Evolutionary conservation across 2,329 filamentous ascomycete genomes (phyloP), one percentile per base, ranked within the genome.

Genomic region (Colletotrichum sp.): DNA sequence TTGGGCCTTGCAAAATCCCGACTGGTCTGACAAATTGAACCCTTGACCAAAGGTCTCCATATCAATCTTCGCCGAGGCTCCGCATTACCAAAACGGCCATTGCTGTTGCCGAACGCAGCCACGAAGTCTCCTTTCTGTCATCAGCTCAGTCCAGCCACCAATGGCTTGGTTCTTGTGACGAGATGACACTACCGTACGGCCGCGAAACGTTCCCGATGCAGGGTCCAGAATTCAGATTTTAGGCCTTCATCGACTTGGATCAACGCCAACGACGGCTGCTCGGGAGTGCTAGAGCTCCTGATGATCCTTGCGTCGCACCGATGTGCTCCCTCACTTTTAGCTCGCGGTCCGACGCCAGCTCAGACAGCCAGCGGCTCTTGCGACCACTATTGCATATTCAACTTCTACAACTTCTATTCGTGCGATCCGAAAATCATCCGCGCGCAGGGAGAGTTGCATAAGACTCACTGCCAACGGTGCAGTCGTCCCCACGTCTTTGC

Each of bases 1-100:
- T 28, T 30, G 34, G 57, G 21, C 52, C 34, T 66, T 68, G 64
- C 21, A 68, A 64, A 64, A 63, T 65, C 68, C 70, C 73, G 73
- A 76, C 70, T 68, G 70, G 70, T 24, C 49, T 68, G 32, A 63
- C 65, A 32, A 49, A 52, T 59, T 65, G 64, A 64, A 64, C 64
- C 69, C 64, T 64, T 63, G 62, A 72, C 57, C 34, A 32, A 24
- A 72, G 15, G 64, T 60, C 32, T 73, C 64, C 70, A 65, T 68
- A 59, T 75, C 39, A 34, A 73, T 76, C 59, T 76, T 72, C 63
- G 24, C 32, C 30, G n/a, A 52, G 59, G 44, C 64, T 68, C 64
- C 57, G 64, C 34, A 28, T 52, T 26, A 64, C 59, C 59, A 64
- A 71, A 55, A 55, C 21, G 44, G 39, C 70, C 64, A 39, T 30